Percentiles rank a stretch among this genome's conserved stretches.
These are phyloP conservation scores for Ganoderma sinense DNA, from an alignment of 1,284 basidiomycete species.

Conservation along the genomic window DNA sequence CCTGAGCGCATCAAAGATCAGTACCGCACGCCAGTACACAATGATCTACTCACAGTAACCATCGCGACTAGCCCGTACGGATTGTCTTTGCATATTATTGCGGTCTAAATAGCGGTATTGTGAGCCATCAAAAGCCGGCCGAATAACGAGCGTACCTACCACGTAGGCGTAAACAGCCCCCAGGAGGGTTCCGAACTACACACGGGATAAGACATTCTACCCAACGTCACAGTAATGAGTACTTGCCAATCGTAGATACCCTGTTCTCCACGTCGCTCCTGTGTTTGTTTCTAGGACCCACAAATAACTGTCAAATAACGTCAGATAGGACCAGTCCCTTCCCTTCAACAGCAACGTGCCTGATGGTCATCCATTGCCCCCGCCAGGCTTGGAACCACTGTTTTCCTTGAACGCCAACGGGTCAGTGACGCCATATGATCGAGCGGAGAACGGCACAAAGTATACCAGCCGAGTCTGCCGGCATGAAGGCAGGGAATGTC, in stretches of 20 bases:
- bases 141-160: constrained; percentile 39
- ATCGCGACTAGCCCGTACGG: constrained; percentile 53
- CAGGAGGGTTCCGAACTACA: constrained; percentile 52
- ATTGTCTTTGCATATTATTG: constrained; percentile 49
- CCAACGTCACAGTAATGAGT: not conserved
- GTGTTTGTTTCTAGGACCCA: constrained; percentile 62
- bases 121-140: not conserved
- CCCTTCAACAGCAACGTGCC: constrained; percentile 26
- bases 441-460: not conserved
- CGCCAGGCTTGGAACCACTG: constrained; percentile 48
- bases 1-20: constrained; percentile 33
- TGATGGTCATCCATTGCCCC: constrained; percentile 60
- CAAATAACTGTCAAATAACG: constrained; percentile 42
- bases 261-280: constrained; percentile 57
- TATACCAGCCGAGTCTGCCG: constrained; percentile 45
- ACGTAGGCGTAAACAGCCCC: constrained; percentile 56
- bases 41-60: constrained; percentile 45
- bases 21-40: not conserved
- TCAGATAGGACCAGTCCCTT: not conserved
- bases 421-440: not conserved
- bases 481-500: constrained; percentile 54
- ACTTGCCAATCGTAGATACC: constrained; percentile 54
- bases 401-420: constrained; percentile 40
- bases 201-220: not conserved
- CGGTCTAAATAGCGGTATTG: constrained; percentile 43